phyloP scores from a whole-genome alignment of 495 filamentous ascomycete species.

The Cenococcum geophilum region DNA sequence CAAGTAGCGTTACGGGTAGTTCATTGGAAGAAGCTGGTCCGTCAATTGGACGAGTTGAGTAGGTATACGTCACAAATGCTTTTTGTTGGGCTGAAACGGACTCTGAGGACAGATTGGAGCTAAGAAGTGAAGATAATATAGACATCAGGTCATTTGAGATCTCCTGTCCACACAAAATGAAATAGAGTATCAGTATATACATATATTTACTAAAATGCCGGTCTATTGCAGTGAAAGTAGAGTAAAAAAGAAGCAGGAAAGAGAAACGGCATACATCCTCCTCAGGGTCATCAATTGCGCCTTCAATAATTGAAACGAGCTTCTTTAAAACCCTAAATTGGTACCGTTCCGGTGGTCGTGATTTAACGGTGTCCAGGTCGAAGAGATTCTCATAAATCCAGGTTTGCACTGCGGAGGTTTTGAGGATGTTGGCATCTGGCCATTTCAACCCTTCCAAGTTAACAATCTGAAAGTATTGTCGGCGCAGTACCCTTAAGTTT shows the following conservation, averaged over 20 bases:
- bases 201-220: conserved; percentile 1
- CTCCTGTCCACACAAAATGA: conserved; percentile 48
- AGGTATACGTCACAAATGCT: conserved; percentile 63
- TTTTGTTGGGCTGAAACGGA: conserved; percentile 62
- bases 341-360: conserved; percentile 60
- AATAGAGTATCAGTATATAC: conserved; percentile 27
- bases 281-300: conserved; percentile 65
- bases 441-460: conserved; percentile 51
- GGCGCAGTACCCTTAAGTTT: conserved; percentile 44
- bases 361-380: conserved; percentile 44
- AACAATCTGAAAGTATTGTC: conserved; percentile 64
- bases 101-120: conserved; percentile 54
- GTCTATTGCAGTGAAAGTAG: not conserved
- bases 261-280: conserved; percentile 63
- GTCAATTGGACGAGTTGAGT: conserved; percentile 11
- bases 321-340: conserved; percentile 65
- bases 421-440: conserved; percentile 49
- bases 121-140: conserved; percentile 53
- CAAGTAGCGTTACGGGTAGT: conserved; percentile 52
- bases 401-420: conserved; percentile 51
- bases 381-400: conserved; percentile 61
- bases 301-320: conserved; percentile 59
- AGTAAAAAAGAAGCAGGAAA: conserved; percentile 4
- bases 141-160: conserved; percentile 68
- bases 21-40: conserved; percentile 11